phyloP scores from a whole-genome alignment of 2,329 filamentous ascomycete genomes.

The Pseudogymnoascus sp. region DNA sequence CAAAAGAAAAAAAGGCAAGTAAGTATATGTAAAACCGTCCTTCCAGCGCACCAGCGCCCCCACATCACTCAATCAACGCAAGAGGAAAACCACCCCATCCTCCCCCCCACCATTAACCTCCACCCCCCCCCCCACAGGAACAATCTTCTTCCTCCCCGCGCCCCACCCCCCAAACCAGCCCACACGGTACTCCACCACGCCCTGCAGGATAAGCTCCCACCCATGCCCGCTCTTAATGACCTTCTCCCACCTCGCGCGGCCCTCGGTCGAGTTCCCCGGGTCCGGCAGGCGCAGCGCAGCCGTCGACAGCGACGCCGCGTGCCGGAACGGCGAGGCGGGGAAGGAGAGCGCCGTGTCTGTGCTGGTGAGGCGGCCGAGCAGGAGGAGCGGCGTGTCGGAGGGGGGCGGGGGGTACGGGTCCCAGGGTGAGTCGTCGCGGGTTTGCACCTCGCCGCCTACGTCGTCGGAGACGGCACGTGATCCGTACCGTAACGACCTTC shows the following conservation, averaged over 20 bases:
- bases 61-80: not conserved
- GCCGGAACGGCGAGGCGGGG: conserved; percentile 80
- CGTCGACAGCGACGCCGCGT: conserved; percentile 60
- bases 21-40: not conserved
- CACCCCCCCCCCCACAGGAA: not conserved
- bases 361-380: conserved; percentile 77
- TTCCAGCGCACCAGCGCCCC: not conserved
- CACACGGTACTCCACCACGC: conserved; percentile 67
- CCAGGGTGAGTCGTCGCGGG: conserved; percentile 25
- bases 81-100: not conserved
- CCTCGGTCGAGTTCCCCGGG: conserved; percentile 84
- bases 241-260: conserved; percentile 78
- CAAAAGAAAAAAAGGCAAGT: not conserved
- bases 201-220: conserved; percentile 87
- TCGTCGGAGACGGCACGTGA: conserved; percentile 18
- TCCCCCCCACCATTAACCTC: not conserved
- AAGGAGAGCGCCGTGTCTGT: conserved; percentile 87
- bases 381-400: conserved; percentile 68
- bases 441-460: conserved; percentile 27
- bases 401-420: conserved; percentile 24
- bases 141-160: not conserved
- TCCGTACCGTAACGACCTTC: conserved; percentile 31
- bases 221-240: conserved; percentile 68
- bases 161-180: conserved; percentile 35
- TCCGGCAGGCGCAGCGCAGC: conserved; percentile 75